Base-by-base conservation (phyloP, 495 filamentous ascomycete genomes). In the Aspergillus kassunensis region DNA sequence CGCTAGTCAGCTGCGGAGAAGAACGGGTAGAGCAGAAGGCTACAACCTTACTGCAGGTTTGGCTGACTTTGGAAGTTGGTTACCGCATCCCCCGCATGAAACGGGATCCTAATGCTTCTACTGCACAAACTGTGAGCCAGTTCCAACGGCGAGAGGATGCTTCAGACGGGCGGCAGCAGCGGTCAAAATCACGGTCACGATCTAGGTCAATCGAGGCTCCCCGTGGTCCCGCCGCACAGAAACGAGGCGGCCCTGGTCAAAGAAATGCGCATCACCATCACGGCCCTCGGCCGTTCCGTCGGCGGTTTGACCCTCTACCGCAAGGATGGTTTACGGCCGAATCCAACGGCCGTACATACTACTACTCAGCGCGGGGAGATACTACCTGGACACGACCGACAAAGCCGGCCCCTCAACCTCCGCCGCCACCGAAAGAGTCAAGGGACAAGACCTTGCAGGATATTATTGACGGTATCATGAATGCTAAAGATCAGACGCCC, bases 21-120 rank as follows among this genome's bases (percentile, higher is more conserved):
- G 85, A 91, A 49, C 77, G 82, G 45, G 89, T 97, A 6, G 79
- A 83, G 30, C 77, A 77, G 18, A 80, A 86, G 61, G 78, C 93
- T n/a, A 75, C 79, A 12, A 72, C 76, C 11, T 70, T 99, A 25
- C 71, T 99, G 7, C 81, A 90, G 11, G 83, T 82, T 59, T 99
- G 95, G 95, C 84, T 85, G 64, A 90, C 86, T 31, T 76, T 99
- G 18, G 86, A 95, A 63, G 81, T 93, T n/a, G 93, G 82, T 13
- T 99, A 96, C 68, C 84, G 95, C 35, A 99, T 99, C 62, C 92
- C 93, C 21, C 85, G 93, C 42, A 90, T 79, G 70, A 86, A 86
- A 62, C 68, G 83, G 12, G 84, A 85, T 55, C 72, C 76, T 15
- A 80, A 80, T 48, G 72, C 75, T 27, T 62, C 72, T 6, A 58